Conservation (phyloP, 257 asterid species). For the Echium plantagineum region DNA sequence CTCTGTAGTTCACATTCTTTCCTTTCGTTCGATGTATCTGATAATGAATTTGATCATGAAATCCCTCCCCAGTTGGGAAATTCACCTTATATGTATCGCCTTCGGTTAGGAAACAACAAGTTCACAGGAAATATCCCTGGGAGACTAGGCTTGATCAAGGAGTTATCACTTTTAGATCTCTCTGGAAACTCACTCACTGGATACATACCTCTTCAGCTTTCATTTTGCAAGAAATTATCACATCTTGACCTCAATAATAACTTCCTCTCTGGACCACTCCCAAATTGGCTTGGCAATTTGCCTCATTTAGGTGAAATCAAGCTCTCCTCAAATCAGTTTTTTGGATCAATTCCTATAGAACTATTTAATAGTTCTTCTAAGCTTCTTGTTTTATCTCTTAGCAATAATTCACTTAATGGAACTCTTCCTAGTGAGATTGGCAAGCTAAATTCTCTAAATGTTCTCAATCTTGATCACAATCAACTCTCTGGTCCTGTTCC, state of each 20-base stretch:
- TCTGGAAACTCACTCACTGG: slow-evolving; percentile 64
- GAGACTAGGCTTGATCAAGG: slow-evolving; percentile 47
- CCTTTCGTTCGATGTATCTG: slow-evolving; percentile 71
- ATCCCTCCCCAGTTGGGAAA: slow-evolving; percentile 59
- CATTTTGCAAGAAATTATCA: slow-evolving; percentile 51
- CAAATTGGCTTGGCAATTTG: no score
- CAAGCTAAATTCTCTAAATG: no score
- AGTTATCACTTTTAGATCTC: slow-evolving; percentile 58
- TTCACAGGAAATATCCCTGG: slow-evolving; percentile 66
- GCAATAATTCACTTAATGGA: no score
- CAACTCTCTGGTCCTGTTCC: no score
- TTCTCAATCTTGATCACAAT: no score
- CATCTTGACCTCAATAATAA: slow-evolving; percentile 59
- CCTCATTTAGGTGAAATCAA: no score
- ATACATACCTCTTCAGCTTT: slow-evolving; percentile 53
- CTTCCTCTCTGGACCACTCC: no score
- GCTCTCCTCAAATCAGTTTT: no score
- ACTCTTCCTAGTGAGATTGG: no score
- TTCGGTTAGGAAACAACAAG: slow-evolving; percentile 60
- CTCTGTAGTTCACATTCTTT: slow-evolving; percentile 45
- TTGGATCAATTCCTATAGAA: no score
- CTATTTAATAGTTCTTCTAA: no score
- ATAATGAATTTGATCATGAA: slow-evolving; percentile 54
- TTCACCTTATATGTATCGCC: slow-evolving; percentile 60
- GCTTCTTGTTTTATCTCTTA: no score